Percentiles rank a stretch among this genome's conserved stretches.
phyloP scores from a whole-genome alignment of 2,329 filamentous ascomycete genomes.

The Hypocreales sp. region DNA sequence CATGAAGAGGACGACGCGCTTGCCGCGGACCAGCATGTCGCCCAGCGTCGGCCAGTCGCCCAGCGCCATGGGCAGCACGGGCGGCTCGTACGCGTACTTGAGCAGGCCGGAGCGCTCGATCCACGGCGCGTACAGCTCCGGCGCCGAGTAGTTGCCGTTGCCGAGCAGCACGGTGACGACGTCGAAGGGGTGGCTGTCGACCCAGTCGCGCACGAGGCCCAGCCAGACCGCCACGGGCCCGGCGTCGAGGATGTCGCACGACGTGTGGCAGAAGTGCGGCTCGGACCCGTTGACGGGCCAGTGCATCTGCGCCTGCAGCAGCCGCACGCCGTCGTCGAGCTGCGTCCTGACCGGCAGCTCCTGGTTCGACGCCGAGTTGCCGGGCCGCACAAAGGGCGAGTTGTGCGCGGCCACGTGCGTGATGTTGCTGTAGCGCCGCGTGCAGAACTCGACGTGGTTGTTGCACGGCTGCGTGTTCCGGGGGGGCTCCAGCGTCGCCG shows the following conservation, averaged over 20 bases:
- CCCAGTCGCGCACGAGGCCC: constrained; percentile 53
- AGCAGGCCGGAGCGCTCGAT: constrained; percentile 59
- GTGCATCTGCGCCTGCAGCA: constrained; percentile 49
- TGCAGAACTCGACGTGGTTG: constrained; percentile 61
- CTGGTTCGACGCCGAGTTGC: constrained; percentile 67
- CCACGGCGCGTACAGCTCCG: constrained; percentile 47
- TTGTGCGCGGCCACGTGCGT: constrained; percentile 69
- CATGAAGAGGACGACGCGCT: constrained; percentile 66
- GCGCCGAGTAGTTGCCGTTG: constrained; percentile 60
- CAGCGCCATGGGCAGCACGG: constrained; percentile 52
- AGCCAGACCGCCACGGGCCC: constrained; percentile 68
- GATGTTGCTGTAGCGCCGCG: constrained; percentile 65
- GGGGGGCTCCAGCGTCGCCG: constrained; percentile 22
- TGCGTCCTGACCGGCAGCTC: constrained; percentile 50
- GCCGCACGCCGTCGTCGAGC: constrained; percentile 60
- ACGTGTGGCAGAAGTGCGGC: constrained; percentile 72
- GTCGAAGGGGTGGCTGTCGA: constrained; percentile 64
- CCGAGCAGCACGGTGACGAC: constrained; percentile 77
- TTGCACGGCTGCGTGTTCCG: constrained; percentile 72
- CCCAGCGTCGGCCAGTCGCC: constrained; percentile 74
- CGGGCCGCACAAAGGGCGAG: constrained; percentile 56
- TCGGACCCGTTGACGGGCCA: constrained; percentile 31
- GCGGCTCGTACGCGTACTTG: constrained; percentile 58
- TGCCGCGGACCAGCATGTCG: constrained; percentile 54
- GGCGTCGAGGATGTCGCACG: constrained; percentile 66